phyloP scores from a whole-genome alignment of 176 grass and related monocot genomes.

The Musa beccarii region DNA sequence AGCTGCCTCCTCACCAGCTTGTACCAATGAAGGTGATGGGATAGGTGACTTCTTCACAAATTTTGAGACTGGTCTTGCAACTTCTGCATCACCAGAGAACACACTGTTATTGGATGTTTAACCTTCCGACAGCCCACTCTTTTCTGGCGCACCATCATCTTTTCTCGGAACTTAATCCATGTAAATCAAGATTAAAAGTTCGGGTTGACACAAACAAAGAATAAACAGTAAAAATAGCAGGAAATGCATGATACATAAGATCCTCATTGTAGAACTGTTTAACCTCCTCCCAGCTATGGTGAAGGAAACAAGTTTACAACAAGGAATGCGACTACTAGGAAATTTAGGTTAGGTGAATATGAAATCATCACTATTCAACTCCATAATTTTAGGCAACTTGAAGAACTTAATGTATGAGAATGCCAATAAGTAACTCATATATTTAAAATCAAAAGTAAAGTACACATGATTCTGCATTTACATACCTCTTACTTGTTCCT shows the following conservation, averaged over 20 bases:
- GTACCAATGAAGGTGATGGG: neutral
- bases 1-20: neutral
- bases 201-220: neutral
- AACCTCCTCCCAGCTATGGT: no score
- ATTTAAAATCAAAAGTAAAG: neutral
- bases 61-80: conserved; percentile 18
- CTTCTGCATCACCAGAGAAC: neutral
- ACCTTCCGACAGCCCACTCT: neutral
- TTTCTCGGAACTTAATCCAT: conserved; percentile 10
- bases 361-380: no score
- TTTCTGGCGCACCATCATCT: neutral
- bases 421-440: neutral
- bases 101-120: neutral
- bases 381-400: neutral
- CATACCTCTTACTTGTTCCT: conserved; percentile 8
- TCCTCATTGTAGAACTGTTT: neutral
- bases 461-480: neutral
- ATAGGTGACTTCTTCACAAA: conserved; percentile 27
- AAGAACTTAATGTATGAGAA: neutral
- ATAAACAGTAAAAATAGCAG: neutral
- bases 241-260: neutral
- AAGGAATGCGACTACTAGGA: neutral
- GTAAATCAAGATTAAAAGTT: neutral
- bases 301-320: neutral
- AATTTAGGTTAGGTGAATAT: no score